Evolutionary conservation across 2,329 filamentous ascomycete species (phyloP), one percentile per base, ranked within the genome.

Genomic region (Laburnicola sp.): DNA sequence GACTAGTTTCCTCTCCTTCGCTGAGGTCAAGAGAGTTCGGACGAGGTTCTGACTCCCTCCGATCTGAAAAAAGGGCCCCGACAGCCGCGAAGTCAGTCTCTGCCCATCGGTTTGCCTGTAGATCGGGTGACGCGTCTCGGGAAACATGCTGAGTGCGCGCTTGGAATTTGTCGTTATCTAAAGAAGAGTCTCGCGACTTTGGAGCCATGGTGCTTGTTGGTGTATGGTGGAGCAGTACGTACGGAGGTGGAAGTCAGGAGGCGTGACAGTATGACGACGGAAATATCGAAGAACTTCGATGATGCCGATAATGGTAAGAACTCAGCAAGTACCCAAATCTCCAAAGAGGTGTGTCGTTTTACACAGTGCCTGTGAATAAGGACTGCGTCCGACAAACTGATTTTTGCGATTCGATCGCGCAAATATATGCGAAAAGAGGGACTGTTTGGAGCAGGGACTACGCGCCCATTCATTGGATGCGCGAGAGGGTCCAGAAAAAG

Each of bases 1-100:
- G 10, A 11, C 25, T 28, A 16, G 27, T 35, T 3, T 47, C 34
- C 21, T 50, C 51, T 23, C 26, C 31, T 34, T 54, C 51, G 35
- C 47, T 50, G 37, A 54, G 8, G 9, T 50, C 42, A 23, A 53
- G 22, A 30, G 44, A 45, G 37, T 40, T 25, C 10, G 45, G 25
- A 7, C 11, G 32, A 9, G 51, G 44, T 27, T 47, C 45, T 5
- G 47, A 48, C 9, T 43, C 38, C 23, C 51, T 35, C 31, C 47
- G 23, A 31, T 39, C 34, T 3, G 23, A 16, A 25, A 53, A 53
- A 16, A 31, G 45, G 45, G 26, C 51, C 30, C 51, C 51, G 38
- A 54, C 27, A 21, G 22, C 43, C 8, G 38, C 39, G 23, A 54
- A 45, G 16, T 47, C 47, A 38, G 42, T 23, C 26, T 47, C 51